Evolutionary conservation across 768 basidiomycete species (phyloP).

Genomic region (Lyophyllum shimeji): DNA sequence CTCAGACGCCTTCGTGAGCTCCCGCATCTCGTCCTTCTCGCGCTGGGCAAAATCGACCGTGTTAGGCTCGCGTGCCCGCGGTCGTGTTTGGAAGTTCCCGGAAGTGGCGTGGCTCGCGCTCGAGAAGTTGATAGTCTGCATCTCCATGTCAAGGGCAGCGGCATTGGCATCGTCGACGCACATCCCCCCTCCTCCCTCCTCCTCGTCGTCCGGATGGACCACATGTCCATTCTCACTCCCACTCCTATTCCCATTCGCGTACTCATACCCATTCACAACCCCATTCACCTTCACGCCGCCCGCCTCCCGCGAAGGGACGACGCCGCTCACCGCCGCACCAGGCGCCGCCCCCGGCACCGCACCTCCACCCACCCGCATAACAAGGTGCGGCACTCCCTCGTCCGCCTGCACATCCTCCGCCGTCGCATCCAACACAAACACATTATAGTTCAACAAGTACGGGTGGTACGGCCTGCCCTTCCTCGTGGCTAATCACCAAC

Average conservation of each 20-base stretch:
- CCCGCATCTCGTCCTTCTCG: constrained; percentile 89
- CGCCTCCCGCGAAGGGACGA: neutral
- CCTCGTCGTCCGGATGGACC: constrained; percentile 26
- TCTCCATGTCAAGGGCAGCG: constrained; percentile 22
- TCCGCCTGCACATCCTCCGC: constrained; percentile 24
- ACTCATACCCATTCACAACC: constrained; percentile 24
- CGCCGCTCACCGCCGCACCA: neutral
- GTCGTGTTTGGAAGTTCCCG: too few species aligned
- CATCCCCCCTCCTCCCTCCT: constrained; percentile 13
- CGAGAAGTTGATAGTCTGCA: constrained; percentile 16
- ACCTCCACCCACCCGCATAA: constrained; percentile 47
- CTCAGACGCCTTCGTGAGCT: constrained; percentile 80
- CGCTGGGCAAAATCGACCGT: constrained; percentile 81
- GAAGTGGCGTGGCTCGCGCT: too few species aligned
- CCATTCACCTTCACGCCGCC: neutral
- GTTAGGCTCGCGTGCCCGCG: constrained; percentile 36
- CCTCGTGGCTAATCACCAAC: too few species aligned
- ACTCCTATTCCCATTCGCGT: constrained; percentile 33
- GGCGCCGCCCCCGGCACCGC: constrained; percentile 31
- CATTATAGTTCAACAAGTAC: constrained; percentile 60
- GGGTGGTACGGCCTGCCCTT: neutral
- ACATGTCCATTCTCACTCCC: constrained; percentile 32
- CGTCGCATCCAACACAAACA: constrained; percentile 69
- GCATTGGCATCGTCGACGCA: constrained; percentile 8
- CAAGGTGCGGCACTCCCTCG: constrained; percentile 42